These are phyloP conservation scores for Caloboletus firmus DNA, from an alignment of 1,284 basidiomycete species.

Conservation along the genomic window DNA sequence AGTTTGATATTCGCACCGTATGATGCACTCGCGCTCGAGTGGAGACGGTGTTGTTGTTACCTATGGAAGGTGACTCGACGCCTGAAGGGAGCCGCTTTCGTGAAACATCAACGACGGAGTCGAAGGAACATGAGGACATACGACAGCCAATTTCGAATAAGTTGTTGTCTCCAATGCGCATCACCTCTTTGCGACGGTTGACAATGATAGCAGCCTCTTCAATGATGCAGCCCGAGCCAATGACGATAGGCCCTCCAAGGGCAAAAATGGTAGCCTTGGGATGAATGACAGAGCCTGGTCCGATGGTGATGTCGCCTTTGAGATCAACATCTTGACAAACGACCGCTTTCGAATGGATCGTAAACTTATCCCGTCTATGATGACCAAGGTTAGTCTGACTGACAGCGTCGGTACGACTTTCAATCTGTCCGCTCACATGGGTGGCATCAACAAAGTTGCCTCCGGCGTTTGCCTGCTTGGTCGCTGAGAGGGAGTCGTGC, in stretches of 20 bases:
- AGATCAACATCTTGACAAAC: conserved; percentile 88
- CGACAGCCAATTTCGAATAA: conserved; percentile 91
- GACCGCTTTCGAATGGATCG: conserved; percentile 78
- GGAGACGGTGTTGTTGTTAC: conserved; percentile 82
- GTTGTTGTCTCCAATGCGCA: conserved; percentile 91
- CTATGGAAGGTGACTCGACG: conserved; percentile 81
- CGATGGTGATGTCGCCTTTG: conserved; percentile 89
- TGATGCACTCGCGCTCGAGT: conserved; percentile 79
- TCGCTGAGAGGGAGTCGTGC: too few relatives aligned
- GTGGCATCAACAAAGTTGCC: conserved; percentile 25
- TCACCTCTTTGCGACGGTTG: conserved; percentile 82
- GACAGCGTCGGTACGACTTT: background rate
- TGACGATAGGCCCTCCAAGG: conserved; percentile 81
- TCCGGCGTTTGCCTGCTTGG: too few relatives aligned
- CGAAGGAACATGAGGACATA: conserved; percentile 41
- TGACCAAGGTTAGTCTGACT: background rate
- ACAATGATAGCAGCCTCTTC: conserved; percentile 89
- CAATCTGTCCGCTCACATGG: conserved; percentile 24
- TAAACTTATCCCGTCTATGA: conserved; percentile 70
- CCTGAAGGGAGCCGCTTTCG: conserved; percentile 45
- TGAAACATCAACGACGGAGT: background rate
- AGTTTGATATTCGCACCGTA: conserved; percentile 72
- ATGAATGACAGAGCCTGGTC: conserved; percentile 89
- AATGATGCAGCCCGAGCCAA: conserved; percentile 87
- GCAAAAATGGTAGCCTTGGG: conserved; percentile 91